phyloP scores from a whole-genome alignment of 2,329 filamentous ascomycete genomes.

The Sporothrix brunneoviolacea region DNA sequence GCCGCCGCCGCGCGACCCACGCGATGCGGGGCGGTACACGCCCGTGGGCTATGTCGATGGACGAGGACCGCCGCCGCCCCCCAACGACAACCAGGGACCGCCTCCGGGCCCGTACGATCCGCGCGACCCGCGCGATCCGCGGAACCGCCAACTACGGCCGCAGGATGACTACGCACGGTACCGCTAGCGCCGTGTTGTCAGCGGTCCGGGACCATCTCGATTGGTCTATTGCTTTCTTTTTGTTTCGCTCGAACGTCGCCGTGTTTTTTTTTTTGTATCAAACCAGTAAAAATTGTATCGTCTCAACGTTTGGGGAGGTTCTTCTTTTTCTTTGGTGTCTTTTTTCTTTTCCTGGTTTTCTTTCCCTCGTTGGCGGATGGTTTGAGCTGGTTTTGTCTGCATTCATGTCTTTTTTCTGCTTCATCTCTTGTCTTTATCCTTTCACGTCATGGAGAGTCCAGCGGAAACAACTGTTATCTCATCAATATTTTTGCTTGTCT shows the following conservation, averaged over 20 bases:
- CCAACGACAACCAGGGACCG: constrained; percentile 5
- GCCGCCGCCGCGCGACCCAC: constrained; percentile 14
- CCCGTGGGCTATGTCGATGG: constrained; percentile 26
- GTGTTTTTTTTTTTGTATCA: too few species aligned
- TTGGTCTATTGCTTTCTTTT: too few species aligned
- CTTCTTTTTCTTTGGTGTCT: too few species aligned
- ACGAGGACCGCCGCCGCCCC: constrained; percentile 18
- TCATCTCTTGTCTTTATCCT: background rate
- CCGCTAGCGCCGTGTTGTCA: background rate
- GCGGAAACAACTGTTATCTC: too few species aligned
- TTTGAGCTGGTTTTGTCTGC: too few species aligned
- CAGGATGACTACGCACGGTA: constrained; percentile 22
- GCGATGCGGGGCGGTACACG: constrained; percentile 22
- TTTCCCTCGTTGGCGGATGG: too few species aligned
- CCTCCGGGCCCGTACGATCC: constrained; percentile 8
- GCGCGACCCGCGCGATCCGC: constrained; percentile 14
- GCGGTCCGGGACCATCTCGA: too few species aligned
- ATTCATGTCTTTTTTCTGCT: background rate
- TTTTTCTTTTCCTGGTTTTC: too few species aligned
- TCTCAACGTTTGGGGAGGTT: too few species aligned
- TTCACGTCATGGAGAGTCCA: too few species aligned
- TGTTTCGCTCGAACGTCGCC: background rate
- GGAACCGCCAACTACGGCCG: constrained; percentile 18
- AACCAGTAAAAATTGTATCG: too few species aligned
- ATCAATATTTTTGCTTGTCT: too few species aligned